A percentile compares a stretch with the other conserved stretches of the same genome.
These are phyloP conservation scores for Myriosclerotinia scirpicola DNA, from an alignment of 2,329 filamentous ascomycete species.

Conservation along the genomic window DNA sequence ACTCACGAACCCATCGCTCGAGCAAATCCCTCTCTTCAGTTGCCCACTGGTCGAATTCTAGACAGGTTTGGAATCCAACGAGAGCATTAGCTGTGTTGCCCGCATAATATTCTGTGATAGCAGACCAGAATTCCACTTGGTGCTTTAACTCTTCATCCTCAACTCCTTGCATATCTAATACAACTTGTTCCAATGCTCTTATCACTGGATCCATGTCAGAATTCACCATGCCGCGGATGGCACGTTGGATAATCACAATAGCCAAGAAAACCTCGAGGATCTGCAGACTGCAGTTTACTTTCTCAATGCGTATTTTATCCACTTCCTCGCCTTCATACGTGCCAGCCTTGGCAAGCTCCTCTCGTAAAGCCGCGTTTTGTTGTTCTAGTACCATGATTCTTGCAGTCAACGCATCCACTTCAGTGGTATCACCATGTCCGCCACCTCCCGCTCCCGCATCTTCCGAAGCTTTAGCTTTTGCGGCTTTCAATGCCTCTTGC, in stretches of 20 bases:
- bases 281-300: background rate
- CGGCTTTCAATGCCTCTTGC: background rate
- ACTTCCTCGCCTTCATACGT: no score
- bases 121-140: background rate
- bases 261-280: background rate
- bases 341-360: background rate
- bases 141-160: background rate
- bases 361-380: no score
- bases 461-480: background rate
- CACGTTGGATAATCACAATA: slow-evolving; percentile 13
- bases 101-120: slow-evolving; percentile 2
- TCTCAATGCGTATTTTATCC: background rate
- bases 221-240: background rate
- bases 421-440: no score
- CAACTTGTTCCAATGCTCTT: background rate
- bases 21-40: background rate
- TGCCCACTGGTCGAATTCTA: background rate
- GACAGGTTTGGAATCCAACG: background rate
- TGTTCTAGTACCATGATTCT: background rate
- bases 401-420: no score
- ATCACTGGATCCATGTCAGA: background rate
- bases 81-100: background rate
- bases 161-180: background rate
- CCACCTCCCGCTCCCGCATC: background rate
- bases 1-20: background rate